Base-by-base conservation (phyloP, 495 filamentous ascomycete genomes). In the Talaromyces borbonicus region DNA sequence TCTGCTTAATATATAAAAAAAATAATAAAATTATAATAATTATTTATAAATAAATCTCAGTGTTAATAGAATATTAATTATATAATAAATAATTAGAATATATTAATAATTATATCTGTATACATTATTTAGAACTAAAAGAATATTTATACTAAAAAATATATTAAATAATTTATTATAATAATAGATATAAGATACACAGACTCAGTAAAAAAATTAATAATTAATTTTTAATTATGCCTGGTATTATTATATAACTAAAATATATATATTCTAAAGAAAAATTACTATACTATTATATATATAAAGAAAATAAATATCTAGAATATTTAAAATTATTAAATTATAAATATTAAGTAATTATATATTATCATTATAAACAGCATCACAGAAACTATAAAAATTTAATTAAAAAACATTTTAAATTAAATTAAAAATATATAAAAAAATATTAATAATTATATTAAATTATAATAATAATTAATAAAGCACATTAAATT, bases 251-350 rank as follows among this genome's bases (percentile, higher is more conserved):
- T 6, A 3, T 11, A 12, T 4, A 8, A 19, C 14, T 19, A 22
- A 46, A 26, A 26, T 29, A 18, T 33, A 6, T 14, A 18, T 30
- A 14, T 25, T 30, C 29, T 33, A 27, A 46, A 20, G 43, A 30
- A 16, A 25, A 30, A 15, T 39, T 16, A 6, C 25, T 23, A 3
- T 50, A 15, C 16, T 12, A 35, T 12, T 20, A 37, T 15, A 15
- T 43, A 7, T 49, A 43, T n/a, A 32, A 49, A 18, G 19, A 49
- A 24, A 22, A 16, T n/a, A 6, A 43, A 37, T 11, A 43, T 35
- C 19, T n/a, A n/a, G 15, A 5, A 16, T 16, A 36, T 8, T 3
- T 9, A n/a, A n/a, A n/a, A n/a, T n/a, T 35, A 35, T 18, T 35
- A n/a, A 32, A 8, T 32, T 1, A 32, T n/a, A 15, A 15, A 12